Conservation (phyloP, 2,329 filamentous ascomycete genomes). For the Xylariaceae sp. region DNA sequence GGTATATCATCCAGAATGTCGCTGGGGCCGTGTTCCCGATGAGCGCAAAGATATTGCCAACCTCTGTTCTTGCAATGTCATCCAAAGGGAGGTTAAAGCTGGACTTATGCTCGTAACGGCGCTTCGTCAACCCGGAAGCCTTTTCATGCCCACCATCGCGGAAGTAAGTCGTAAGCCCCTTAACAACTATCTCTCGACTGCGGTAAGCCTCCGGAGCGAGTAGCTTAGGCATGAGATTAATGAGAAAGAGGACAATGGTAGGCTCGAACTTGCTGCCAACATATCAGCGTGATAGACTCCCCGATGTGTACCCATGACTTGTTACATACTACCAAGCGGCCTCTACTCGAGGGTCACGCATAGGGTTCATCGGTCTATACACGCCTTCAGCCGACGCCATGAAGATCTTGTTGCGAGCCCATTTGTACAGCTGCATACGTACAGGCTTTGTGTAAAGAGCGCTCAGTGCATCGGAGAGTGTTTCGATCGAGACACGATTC, state of each 20-base stretch:
- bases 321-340: constrained; percentile 1
- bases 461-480: neutral
- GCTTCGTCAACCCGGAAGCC: constrained; percentile 2
- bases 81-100: neutral
- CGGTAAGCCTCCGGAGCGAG: constrained; percentile 2
- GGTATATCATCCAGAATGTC: constrained; percentile 11
- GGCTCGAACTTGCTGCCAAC: too few relatives aligned
- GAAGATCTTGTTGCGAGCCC: constrained; percentile 1
- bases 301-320: too few relatives aligned
- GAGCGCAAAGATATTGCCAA: constrained; percentile 4
- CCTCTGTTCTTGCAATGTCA: constrained; percentile 6
- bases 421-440: constrained; percentile 1
- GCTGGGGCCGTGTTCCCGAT: constrained; percentile 8
- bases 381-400: constrained; percentile 2
- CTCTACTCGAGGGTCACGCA: constrained; percentile 1
- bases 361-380: constrained; percentile 1
- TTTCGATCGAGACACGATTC: neutral
- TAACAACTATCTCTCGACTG: constrained; percentile 1
- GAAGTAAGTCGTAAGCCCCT: neutral
- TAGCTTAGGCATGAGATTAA: neutral
- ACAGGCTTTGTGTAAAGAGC: neutral
- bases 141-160: neutral
- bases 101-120: constrained; percentile 1
- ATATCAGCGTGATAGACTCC: too few relatives aligned
- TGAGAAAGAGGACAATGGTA: too few relatives aligned